Conservation (phyloP, 176 grass and related monocot species). For the Paspalum vaginatum region DNA sequence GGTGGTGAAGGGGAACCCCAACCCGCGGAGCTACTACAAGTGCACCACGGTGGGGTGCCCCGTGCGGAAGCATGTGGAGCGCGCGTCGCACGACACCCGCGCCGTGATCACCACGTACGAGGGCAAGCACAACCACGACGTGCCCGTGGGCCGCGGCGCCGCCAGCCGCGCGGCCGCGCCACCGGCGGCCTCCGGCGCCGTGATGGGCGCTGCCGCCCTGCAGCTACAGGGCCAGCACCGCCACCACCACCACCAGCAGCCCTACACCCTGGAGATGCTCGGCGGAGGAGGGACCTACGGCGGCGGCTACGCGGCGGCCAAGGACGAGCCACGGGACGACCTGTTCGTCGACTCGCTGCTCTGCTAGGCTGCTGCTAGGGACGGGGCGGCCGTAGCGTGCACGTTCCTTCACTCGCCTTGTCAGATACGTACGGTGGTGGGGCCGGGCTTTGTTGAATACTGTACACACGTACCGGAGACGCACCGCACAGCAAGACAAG, state of each 20-base stretch:
- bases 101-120: conserved; percentile 83
- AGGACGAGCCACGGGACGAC: conserved; percentile 75
- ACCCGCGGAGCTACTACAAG: conserved; percentile 88
- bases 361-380: conserved; percentile 20
- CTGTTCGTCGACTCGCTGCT: conserved; percentile 69
- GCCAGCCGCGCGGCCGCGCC: neutral
- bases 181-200: neutral
- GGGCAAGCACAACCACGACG: conserved; percentile 84
- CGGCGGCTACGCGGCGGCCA: conserved; percentile 37
- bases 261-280: conserved; percentile 46
- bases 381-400: neutral
- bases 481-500: too few species aligned
- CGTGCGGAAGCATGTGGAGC: conserved; percentile 81
- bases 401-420: neutral
- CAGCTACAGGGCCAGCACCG: neutral
- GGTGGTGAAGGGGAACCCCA: conserved; percentile 75
- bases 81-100: conserved; percentile 59
- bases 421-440: neutral
- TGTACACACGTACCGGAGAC: too few species aligned
- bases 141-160: conserved; percentile 61
- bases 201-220: too few species aligned
- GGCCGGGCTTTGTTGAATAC: too few species aligned
- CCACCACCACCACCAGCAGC: neutral
- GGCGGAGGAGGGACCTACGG: neutral
- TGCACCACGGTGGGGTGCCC: conserved; percentile 71